These are phyloP conservation scores for Jatropha curcas DNA, from an alignment of 345 rosid genomes.

Conservation along the genomic window DNA sequence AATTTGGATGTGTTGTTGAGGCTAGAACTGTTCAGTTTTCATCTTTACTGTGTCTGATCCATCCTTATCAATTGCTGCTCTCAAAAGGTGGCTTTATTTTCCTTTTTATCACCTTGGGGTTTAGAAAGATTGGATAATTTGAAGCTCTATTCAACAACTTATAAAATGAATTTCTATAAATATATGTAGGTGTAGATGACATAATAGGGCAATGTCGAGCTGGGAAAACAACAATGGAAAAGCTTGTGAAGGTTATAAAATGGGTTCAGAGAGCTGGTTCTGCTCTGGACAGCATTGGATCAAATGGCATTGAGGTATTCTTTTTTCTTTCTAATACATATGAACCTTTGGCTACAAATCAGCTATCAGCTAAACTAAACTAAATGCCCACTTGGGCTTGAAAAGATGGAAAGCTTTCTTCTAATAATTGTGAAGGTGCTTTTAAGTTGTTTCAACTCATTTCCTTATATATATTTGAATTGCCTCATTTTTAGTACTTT, in stretches of 20 bases:
- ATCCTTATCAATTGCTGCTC: constrained; percentile 32
- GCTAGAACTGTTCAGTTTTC: constrained; percentile 52
- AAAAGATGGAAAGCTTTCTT: not conserved
- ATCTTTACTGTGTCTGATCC: constrained; percentile 32
- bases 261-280: constrained; percentile 47
- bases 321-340: not conserved
- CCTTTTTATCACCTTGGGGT: not conserved
- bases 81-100: constrained; percentile 33
- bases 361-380: no score
- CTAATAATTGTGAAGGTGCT: not conserved
- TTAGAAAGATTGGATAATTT: not conserved
- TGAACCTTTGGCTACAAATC: no score
- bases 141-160: not conserved
- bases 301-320: constrained; percentile 22
- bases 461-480: not conserved
- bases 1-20: constrained; percentile 38
- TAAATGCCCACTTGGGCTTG: no score
- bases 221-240: constrained; percentile 37
- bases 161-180: not conserved
- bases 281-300: constrained; percentile 15
- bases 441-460: not conserved
- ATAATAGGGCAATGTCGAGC: constrained; percentile 30
- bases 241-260: constrained; percentile 44
- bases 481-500: not conserved
- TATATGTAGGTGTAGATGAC: constrained; percentile 36